Conservation (phyloP, 257 asterid genomes). For the Marsdenia floribunda region DNA sequence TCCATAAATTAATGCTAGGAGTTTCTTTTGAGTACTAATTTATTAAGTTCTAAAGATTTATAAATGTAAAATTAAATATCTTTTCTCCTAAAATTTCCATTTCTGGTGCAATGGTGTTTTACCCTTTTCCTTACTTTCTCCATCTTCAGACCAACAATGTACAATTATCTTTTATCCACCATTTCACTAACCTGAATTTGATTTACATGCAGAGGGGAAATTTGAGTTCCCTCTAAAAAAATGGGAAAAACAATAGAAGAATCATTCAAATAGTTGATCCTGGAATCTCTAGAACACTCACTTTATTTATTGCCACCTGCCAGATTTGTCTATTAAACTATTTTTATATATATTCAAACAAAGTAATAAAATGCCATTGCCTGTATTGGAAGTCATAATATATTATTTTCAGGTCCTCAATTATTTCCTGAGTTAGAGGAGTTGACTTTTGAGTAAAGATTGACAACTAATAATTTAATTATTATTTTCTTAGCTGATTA, state of each 20-base stretch:
- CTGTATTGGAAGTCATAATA: conserved; percentile 1
- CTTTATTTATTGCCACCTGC: background rate
- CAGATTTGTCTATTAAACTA: background rate
- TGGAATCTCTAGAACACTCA: conserved; percentile 1
- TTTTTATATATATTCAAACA: background rate
- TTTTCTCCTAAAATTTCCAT: background rate
- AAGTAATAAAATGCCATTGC: background rate
- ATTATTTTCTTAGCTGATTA: background rate
- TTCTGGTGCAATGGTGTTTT: background rate
- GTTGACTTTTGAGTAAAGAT: background rate
- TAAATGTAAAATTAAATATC: too few relatives aligned
- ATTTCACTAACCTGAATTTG: background rate
- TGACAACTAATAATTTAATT: background rate
- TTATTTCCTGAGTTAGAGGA: conserved; percentile 3
- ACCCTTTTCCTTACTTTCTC: background rate
- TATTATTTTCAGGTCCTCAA: background rate
- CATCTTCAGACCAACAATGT: background rate
- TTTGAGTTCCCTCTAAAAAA: too few relatives aligned
- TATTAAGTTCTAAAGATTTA: too few relatives aligned
- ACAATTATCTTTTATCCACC: too few relatives aligned
- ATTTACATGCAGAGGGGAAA: background rate
- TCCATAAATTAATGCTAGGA: too few relatives aligned
- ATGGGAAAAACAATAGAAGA: background rate
- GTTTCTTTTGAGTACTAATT: background rate
- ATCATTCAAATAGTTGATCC: background rate